Evolutionary conservation across 2,329 filamentous ascomycete species (phyloP), one percentile per base, ranked within the genome.

Genomic region (Neofusicoccum sp.): DNA sequence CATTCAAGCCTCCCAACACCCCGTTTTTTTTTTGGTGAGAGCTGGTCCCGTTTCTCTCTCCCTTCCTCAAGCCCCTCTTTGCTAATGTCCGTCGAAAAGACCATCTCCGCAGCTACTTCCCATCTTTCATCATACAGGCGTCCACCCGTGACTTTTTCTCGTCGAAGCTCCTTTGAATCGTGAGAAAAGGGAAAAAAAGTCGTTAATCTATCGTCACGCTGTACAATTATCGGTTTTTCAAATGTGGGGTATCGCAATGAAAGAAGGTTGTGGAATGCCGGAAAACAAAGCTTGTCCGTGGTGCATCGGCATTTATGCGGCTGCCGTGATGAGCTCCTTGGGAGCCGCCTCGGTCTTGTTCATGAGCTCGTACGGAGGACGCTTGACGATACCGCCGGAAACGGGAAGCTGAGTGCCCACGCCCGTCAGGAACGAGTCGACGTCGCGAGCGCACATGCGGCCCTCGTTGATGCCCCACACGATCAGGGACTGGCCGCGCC

Each of bases 391-490:
- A 74, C 93, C 93, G 72, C 93, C 93, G 34, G 93, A 96, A 60
- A 96, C 89, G 8, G 93, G 93, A 49, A 98, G 84, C 71, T 84
- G 85, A 62, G 90, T 93, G 71, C 86, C 81, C 58, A 79, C 84
- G 64, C 89, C 85, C 76, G 90, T 90, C 45, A 98, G 88, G 82
- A 86, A 96, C 57, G 91, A 77, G 75, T 98, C 93, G 61, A 97
- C 89, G 76, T 98, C 93, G 64, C 93, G 89, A 70, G 93, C 93
- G 69, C 89, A 89, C 80, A 95, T 90, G 69, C 93, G 90, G 70
- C 93, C 93, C 79, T 98, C 93, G 74, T 98, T 98, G 82, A 98
- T 98, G 74, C 93, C 93, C 91, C 93, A 98, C 66, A 98, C 93
- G 77, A 98, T 97, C 62, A 98, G 82, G 60, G 91, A 96, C 79